Conservation (phyloP, 164 flowering plant genomes). For the Magnolia sinica region DNA sequence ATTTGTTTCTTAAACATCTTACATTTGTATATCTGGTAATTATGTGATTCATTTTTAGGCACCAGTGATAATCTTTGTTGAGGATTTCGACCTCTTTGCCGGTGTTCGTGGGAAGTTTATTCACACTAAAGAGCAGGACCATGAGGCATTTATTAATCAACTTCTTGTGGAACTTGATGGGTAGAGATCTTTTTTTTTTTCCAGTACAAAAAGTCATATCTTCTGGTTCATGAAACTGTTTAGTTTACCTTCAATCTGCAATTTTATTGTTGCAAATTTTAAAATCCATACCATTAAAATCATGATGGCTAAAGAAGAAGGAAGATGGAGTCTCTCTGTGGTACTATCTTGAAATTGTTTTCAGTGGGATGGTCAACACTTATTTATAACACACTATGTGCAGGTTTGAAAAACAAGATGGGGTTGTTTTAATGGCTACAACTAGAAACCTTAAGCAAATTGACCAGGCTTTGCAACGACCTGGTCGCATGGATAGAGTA, state of each 20-base stretch:
- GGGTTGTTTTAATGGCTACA: slow-evolving; percentile 96
- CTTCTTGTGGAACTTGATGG: slow-evolving; percentile 99
- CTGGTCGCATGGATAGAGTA: slow-evolving; percentile 96
- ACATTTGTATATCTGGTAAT: not conserved
- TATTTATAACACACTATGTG: slow-evolving; percentile 9
- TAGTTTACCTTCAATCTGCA: not conserved
- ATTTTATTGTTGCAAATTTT: not conserved
- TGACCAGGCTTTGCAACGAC: slow-evolving; percentile 85
- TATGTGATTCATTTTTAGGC: slow-evolving; percentile 45
- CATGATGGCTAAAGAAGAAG: not conserved
- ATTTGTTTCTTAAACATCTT: not conserved
- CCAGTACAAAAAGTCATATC: not conserved
- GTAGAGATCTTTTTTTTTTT: slow-evolving; percentile 30
- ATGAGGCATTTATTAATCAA: slow-evolving; percentile 95
- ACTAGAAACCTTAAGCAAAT: slow-evolving; percentile 76
- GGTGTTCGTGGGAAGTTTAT: slow-evolving; percentile 90
- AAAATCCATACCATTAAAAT: not conserved
- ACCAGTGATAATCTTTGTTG: slow-evolving; percentile 95
- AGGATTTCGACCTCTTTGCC: slow-evolving; percentile 94
- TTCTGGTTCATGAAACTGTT: not conserved
- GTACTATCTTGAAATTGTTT: not conserved
- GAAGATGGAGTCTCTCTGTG: not conserved
- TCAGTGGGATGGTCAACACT: not conserved
- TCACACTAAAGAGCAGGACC: slow-evolving; percentile 92
- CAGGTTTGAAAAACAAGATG: slow-evolving; percentile 99